phyloP scores from a whole-genome alignment of 441 rosid genomes.

The Adansonia rubrostipa region DNA sequence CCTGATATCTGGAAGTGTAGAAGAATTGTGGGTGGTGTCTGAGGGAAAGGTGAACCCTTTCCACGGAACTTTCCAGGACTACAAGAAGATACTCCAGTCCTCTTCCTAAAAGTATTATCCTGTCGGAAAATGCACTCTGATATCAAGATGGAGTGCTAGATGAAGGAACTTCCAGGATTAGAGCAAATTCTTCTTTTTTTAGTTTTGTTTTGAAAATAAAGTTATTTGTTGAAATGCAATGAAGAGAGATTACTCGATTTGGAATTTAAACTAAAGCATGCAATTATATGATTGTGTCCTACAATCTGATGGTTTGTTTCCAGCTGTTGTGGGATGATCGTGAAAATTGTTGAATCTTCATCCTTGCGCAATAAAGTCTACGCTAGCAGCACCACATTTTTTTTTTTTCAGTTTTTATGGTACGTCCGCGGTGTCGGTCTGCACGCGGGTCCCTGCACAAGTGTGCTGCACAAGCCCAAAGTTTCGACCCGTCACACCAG shows the following conservation, averaged over 20 bases:
- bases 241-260: not conserved
- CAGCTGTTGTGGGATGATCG: not conserved
- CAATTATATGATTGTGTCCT: not conserved
- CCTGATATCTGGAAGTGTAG: conserved; percentile 93
- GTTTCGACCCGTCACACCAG: too few species aligned
- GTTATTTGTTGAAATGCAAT: not conserved
- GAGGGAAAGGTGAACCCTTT: conserved; percentile 80
- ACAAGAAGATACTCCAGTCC: conserved; percentile 83
- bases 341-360: not conserved
- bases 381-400: not conserved
- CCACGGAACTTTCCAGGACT: conserved; percentile 84
- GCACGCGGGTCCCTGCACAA: too few species aligned
- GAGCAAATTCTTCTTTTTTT: not conserved
- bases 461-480: too few species aligned
- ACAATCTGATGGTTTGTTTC: not conserved
- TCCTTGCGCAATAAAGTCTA: not conserved
- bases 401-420: not conserved
- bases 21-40: conserved; percentile 91
- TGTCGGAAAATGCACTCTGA: not conserved
- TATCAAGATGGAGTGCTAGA: not conserved
- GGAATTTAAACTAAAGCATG: not conserved
- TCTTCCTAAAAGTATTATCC: conserved; percentile 24
- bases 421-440: too few species aligned
- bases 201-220: not conserved
- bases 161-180: not conserved